Evolutionary conservation across 176 grass and related monocot species (phyloP).

Genomic region (Themeda triandra): DNA sequence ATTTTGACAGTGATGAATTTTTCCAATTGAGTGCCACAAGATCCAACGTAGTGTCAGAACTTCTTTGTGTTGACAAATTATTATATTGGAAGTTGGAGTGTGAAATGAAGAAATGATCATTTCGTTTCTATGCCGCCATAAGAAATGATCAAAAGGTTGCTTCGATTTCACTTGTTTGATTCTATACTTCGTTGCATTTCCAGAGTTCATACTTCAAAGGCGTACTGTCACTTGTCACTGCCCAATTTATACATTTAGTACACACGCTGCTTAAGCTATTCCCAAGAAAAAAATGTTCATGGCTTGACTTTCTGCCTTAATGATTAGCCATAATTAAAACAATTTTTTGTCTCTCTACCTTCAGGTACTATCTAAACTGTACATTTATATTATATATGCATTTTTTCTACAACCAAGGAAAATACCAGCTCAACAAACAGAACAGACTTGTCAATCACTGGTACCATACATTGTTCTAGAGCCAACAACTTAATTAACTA

Average conservation of each 20-base stretch:
- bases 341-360: neutral
- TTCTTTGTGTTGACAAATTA: slow-evolving; percentile 3
- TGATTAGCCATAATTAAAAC: neutral
- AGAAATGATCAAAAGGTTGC: slow-evolving; percentile 37
- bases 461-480: slow-evolving; percentile 17
- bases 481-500: neutral
- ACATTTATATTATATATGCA: neutral
- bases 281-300: neutral
- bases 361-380: slow-evolving; percentile 13
- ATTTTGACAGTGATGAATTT: neutral
- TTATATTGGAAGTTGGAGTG: slow-evolving; percentile 4
- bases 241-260: neutral
- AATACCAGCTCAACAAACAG: slow-evolving; percentile 3
- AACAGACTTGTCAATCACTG: slow-evolving; percentile 17
- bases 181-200: neutral
- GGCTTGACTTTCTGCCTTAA: slow-evolving; percentile 32
- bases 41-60: neutral
- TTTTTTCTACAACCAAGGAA: slow-evolving; percentile 2
- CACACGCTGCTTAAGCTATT: neutral
- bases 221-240: neutral
- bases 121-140: slow-evolving; percentile 21
- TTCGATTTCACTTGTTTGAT: slow-evolving; percentile 37
- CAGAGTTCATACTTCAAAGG: slow-evolving; percentile 32
- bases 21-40: neutral
- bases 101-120: slow-evolving; percentile 30